phyloP scores from a whole-genome alignment of 1,139 yeast genomes.

The Diutina rugosa region DNA sequence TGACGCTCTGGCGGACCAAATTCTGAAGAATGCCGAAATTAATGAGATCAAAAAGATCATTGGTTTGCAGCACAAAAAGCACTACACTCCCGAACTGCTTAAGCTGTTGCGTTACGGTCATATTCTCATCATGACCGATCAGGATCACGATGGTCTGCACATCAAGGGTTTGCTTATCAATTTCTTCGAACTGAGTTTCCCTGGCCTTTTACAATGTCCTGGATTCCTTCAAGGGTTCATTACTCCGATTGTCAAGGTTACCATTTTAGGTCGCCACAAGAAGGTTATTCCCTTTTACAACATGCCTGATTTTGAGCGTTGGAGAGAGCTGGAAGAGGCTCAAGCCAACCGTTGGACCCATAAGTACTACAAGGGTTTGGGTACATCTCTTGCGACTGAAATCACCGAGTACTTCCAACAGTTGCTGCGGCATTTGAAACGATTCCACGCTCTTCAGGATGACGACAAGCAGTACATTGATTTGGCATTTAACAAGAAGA shows the following conservation, averaged over 20 bases:
- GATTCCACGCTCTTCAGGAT: conserved; percentile 70
- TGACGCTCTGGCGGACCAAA: conserved; percentile 92
- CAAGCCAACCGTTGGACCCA: conserved; percentile 71
- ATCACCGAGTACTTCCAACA: conserved; percentile 84
- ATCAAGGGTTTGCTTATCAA: conserved; percentile 93
- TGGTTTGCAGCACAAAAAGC: conserved; percentile 89
- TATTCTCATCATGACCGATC: conserved; percentile 99
- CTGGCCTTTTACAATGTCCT: conserved; percentile 82
- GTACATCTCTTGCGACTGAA: conserved; percentile 77
- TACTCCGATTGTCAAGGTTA: conserved; percentile 92
- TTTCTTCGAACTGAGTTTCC: conserved; percentile 87
- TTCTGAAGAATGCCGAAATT: conserved; percentile 84
- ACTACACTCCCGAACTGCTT: conserved; percentile 49
- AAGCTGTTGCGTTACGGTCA: conserved; percentile 85
- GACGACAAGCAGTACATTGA: conserved; percentile 79
- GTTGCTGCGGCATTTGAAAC: conserved; percentile 75
- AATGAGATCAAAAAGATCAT: conserved; percentile 91
- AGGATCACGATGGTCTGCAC: conserved; percentile 99
- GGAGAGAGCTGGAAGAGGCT: conserved; percentile 78
- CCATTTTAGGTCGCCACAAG: conserved; percentile 53
- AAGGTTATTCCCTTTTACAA: conserved; percentile 68
- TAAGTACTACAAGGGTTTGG: conserved; percentile 97
- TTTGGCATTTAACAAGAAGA: conserved; percentile 86
- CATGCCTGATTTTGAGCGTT: conserved; percentile 90
- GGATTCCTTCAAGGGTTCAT: conserved; percentile 90